These are phyloP conservation scores for Oryza brachyantha DNA, from an alignment of 176 grass and related monocot genomes.

Conservation along the genomic window DNA sequence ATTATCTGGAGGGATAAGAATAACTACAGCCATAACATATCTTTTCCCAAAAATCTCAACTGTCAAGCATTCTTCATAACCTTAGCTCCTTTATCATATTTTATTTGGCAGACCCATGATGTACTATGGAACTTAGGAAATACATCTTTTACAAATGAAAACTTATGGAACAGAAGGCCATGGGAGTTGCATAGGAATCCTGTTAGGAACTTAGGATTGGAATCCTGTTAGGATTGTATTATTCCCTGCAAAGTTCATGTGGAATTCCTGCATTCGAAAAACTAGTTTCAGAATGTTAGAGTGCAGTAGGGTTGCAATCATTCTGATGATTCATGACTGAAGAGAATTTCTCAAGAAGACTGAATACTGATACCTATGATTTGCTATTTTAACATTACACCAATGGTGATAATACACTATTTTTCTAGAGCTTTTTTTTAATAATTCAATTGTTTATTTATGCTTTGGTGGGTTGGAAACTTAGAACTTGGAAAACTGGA, in stretches of 20 bases:
- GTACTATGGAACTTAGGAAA: conserved; percentile 2
- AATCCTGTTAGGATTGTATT: neutral
- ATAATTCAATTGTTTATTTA: neutral
- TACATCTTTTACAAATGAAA: neutral
- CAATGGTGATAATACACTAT: neutral
- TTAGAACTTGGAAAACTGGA: neutral
- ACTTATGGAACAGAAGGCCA: neutral
- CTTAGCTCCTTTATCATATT: neutral
- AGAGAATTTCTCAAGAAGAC: neutral
- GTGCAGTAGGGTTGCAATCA: neutral
- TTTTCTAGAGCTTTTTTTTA: conserved; percentile 10
- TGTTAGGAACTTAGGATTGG: too few relatives aligned
- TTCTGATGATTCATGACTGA: conserved; percentile 9
- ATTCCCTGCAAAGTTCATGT: neutral
- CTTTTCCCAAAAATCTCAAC: neutral
- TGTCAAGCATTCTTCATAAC: neutral
- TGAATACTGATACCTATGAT: neutral
- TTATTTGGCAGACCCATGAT: neutral
- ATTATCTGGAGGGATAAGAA: neutral
- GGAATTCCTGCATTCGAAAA: neutral
- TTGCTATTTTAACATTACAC: neutral
- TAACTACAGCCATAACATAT: neutral
- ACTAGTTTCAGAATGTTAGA: neutral
- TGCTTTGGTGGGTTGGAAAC: neutral
- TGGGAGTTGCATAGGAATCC: neutral